Conservation (phyloP, 176 grass and related monocot species). For the Aegilops longissima region DNA sequence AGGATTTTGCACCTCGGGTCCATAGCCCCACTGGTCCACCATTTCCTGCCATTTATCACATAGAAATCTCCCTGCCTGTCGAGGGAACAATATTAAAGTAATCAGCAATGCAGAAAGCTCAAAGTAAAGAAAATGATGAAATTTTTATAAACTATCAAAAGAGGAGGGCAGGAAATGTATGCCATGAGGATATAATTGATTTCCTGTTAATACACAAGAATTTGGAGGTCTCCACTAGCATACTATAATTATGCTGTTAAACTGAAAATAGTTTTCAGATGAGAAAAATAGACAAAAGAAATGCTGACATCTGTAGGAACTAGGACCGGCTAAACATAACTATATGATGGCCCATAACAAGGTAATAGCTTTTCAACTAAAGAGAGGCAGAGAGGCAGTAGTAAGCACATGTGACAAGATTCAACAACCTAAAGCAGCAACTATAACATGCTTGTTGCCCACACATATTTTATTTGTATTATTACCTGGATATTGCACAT, state of each 20-base stretch:
- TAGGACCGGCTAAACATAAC: not conserved
- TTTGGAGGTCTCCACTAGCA: not conserved
- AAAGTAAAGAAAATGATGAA: not conserved
- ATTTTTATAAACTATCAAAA: conserved; percentile 10
- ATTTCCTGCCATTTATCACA: conserved; percentile 86
- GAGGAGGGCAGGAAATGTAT: not conserved
- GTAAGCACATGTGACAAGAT: conserved; percentile 1
- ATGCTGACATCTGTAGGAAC: not conserved
- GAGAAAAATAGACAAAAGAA: not conserved
- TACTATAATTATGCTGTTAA: not conserved
- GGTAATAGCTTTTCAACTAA: not conserved
- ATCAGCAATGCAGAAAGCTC: not conserved
- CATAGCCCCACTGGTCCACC: conserved; percentile 99
- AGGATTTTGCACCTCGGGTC: conserved; percentile 95
- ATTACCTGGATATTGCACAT: conserved; percentile 88
- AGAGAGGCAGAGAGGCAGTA: not conserved
- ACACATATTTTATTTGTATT: conserved; percentile 9
- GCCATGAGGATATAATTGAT: not conserved
- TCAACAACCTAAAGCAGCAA: not conserved
- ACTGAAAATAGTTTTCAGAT: not conserved
- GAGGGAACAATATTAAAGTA: not conserved
- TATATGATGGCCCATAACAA: not conserved
- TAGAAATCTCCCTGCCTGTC: conserved; percentile 83
- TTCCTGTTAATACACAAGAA: conserved; percentile 9
- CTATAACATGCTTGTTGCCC: not conserved